Evolutionary conservation across 2,329 filamentous ascomycete genomes (phyloP).

Genomic region (Sporothrix protearum): DNA sequence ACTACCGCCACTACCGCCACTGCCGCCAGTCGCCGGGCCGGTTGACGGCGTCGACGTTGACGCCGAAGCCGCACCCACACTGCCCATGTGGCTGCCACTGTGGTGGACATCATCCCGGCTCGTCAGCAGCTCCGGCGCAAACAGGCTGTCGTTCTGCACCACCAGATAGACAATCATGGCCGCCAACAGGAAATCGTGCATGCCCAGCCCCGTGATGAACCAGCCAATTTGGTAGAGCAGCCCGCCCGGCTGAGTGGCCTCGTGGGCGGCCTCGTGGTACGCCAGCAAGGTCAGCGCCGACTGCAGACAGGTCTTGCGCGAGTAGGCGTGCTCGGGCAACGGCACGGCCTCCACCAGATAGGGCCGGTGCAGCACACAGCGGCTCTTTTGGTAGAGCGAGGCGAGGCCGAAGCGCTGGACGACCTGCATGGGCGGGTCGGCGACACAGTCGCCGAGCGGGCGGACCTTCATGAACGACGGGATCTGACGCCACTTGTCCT

Average conservation of each 20-base stretch:
- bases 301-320: conserved; percentile 49
- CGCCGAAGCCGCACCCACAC: conserved; percentile 31
- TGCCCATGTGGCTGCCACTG: conserved; percentile 35
- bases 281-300: conserved; percentile 47
- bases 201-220: conserved; percentile 55
- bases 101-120: background rate
- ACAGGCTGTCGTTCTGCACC: conserved; percentile 40
- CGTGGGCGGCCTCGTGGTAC: conserved; percentile 47
- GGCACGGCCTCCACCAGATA: conserved; percentile 46
- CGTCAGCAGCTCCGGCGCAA: conserved; percentile 25
- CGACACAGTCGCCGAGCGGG: conserved; percentile 48
- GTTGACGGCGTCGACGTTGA: background rate
- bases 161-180: conserved; percentile 58
- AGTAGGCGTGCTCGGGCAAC: conserved; percentile 49
- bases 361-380: conserved; percentile 54
- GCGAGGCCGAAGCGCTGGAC: conserved; percentile 54
- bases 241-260: conserved; percentile 51
- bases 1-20: conserved; percentile 13
- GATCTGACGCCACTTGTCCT: conserved; percentile 44
- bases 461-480: conserved; percentile 49
- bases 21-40: conserved; percentile 35
- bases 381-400: conserved; percentile 52
- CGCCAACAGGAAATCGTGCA: conserved; percentile 60
- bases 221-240: conserved; percentile 51
- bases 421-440: conserved; percentile 45